phyloP scores from a whole-genome alignment of 306 rosid species.

The Pachyrhizus erosus region DNA sequence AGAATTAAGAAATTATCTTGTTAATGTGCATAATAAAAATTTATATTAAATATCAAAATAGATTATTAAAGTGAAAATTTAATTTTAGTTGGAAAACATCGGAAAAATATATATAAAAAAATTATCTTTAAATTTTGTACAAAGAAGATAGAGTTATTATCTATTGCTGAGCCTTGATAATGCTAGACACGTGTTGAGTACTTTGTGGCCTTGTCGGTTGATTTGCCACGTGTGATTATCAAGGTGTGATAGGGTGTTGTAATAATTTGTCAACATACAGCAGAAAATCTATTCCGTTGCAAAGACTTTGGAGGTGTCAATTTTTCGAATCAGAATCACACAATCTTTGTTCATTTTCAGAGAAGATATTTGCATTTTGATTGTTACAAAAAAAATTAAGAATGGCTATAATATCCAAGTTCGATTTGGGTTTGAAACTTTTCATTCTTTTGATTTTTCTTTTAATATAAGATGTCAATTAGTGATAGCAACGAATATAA shows the following conservation, averaged over 20 bases:
- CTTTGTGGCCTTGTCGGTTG: not conserved
- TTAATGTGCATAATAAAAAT: not conserved
- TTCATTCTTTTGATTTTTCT: too few relatives aligned
- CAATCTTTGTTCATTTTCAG: not conserved
- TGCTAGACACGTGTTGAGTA: constrained; percentile 16
- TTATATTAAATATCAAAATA: not conserved
- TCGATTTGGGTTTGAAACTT: not conserved
- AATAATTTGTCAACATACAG: not conserved
- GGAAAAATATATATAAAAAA: too few relatives aligned
- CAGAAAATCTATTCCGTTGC: not conserved
- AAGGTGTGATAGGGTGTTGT: not conserved
- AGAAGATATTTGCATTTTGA: not conserved
- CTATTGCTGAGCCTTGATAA: not conserved
- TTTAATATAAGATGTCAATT: not conserved
- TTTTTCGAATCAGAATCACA: not conserved
- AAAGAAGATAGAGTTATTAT: not conserved
- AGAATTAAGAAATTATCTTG: not conserved
- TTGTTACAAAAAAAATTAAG: not conserved
- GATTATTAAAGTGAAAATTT: not conserved
- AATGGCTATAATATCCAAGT: not conserved
- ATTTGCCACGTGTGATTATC: not conserved
- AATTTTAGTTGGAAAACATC: not conserved
- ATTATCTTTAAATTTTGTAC: not conserved
- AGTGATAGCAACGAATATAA: not conserved
- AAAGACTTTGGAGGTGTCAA: not conserved